Base-by-base conservation (phyloP, 352 stramenopile species). In the Pythium utonaiense region DNA sequence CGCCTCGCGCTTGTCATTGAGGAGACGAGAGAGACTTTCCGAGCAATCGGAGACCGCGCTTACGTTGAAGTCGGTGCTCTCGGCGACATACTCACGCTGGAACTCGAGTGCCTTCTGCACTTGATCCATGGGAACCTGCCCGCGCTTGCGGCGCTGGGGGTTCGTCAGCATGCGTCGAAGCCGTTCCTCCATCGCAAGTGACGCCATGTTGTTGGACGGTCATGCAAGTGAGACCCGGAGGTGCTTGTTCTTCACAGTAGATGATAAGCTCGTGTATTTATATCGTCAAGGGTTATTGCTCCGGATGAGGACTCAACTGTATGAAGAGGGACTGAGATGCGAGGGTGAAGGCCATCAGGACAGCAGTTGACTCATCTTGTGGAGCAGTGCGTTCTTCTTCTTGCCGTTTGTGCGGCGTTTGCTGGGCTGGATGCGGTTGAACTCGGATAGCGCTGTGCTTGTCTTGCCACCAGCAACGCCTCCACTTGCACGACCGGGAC, bases 341-440 rank as follows among this genome's bases (percentile, higher is more conserved):
- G 17, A 13, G 14, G 33, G 17, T 45, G 19, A 45, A 8, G 38
- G 13, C 38, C 61, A 64, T 27, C 62, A 53, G 42, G 60, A 61
- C 9, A 69, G 40, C 14, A 69, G 48, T 25, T 60, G 50, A 51
- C 50, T 64, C 55, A 71, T 60, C 60, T 64, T 72, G 59, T 57
- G 42, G 12, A 68, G 34, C 10, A 67, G n/a, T 7, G 62, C 49
- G 45, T 69, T 64, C 8, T 51, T 69, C 34, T 89, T 89, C 64
- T 89, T 89, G 44, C 77, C 80, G 41, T 89, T 89, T 14, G 80
- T 89, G 16, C 80, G 77, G 30, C 72, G 60, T 53, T 89, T 88
- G 68, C 77, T 87, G 10, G 74, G 74, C 38, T 75, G 57, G 7
- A 75, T 27, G 8, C 64, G 64, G 0, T 45, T 53, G 2, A 57